Conservation (phyloP, 768 basidiomycete genomes). For the Leccinum obscurum region DNA sequence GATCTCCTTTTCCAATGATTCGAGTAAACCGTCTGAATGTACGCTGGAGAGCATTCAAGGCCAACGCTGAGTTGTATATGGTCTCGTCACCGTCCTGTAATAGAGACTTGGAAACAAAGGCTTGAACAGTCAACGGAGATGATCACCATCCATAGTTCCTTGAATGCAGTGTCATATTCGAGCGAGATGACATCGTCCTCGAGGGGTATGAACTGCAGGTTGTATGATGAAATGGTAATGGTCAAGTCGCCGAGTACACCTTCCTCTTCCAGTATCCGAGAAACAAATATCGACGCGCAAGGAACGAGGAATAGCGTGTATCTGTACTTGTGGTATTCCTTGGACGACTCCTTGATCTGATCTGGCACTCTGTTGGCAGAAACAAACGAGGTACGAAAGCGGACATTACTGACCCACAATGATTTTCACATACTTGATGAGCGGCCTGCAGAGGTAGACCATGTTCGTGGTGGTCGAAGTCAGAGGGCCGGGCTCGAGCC, state of each 20-base stretch:
- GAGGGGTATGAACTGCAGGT: constrained; percentile 90
- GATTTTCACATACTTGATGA: too few relatives aligned
- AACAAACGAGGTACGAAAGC: constrained; percentile 1
- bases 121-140: not conserved
- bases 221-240: constrained; percentile 79
- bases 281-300: constrained; percentile 81
- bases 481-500: constrained; percentile 90
- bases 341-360: constrained; percentile 83
- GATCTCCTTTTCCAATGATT: constrained; percentile 91
- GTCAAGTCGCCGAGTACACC: constrained; percentile 93
- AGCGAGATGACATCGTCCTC: constrained; percentile 92
- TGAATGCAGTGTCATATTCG: constrained; percentile 83
- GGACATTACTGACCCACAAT: constrained; percentile 53
- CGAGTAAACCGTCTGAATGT: constrained; percentile 90
- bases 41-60: constrained; percentile 78
- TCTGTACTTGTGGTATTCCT: constrained; percentile 71
- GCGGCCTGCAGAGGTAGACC: constrained; percentile 35
- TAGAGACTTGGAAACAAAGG: not conserved
- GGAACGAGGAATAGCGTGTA: constrained; percentile 91
- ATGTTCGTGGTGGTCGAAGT: constrained; percentile 83
- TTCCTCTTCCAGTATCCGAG: constrained; percentile 87
- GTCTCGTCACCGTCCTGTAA: constrained; percentile 90
- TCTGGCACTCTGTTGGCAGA: constrained; percentile 51
- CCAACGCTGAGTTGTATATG: constrained; percentile 86
- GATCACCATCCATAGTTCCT: constrained; percentile 84